Percentiles rank a stretch among this genome's conserved stretches.
Conservation (phyloP, 768 basidiomycete species). For the Boletus rubescentipes region DNA sequence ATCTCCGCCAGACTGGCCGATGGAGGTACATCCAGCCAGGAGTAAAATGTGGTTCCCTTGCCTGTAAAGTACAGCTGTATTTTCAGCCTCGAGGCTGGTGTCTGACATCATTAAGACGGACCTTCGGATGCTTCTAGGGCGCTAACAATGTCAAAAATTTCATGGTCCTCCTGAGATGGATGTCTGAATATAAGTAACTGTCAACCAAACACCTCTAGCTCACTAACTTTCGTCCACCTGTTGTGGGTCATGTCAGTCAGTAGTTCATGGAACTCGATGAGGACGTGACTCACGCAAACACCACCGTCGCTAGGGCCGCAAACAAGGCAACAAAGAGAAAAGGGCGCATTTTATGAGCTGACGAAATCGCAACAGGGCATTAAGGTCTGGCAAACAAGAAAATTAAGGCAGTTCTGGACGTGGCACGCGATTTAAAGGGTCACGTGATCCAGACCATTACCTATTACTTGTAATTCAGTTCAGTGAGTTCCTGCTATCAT, state of each 20-base stretch:
- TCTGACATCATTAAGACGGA: conserved; percentile 22
- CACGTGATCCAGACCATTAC: conserved; percentile 20
- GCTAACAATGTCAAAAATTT: conserved; percentile 92
- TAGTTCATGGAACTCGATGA: background rate
- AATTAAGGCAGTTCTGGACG: background rate
- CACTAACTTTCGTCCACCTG: conserved; percentile 71
- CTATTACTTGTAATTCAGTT: too few relatives aligned
- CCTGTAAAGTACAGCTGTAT: conserved; percentile 37
- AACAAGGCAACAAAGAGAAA: conserved; percentile 47
- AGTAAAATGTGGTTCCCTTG: conserved; percentile 94
- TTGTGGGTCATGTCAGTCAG: conserved; percentile 4
- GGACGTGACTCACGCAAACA: conserved; percentile 54
- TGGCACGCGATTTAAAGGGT: background rate
- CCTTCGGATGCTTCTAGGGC: conserved; percentile 82
- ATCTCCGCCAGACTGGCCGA: conserved; percentile 78
- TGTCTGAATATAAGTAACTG: conserved; percentile 9
- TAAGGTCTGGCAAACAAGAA: background rate
- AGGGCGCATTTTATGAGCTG: conserved; percentile 46
- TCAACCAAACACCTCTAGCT: background rate
- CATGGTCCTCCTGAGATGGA: conserved; percentile 76
- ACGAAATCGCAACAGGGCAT: background rate
- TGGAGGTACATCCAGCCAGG: conserved; percentile 80
- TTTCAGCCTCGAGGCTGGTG: conserved; percentile 1
- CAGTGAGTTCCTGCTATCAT: conserved; percentile 26
- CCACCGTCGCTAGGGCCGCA: conserved; percentile 51